Base-by-base conservation (phyloP, 2,329 filamentous ascomycete species). In the Chaetoscypha palmicola region DNA sequence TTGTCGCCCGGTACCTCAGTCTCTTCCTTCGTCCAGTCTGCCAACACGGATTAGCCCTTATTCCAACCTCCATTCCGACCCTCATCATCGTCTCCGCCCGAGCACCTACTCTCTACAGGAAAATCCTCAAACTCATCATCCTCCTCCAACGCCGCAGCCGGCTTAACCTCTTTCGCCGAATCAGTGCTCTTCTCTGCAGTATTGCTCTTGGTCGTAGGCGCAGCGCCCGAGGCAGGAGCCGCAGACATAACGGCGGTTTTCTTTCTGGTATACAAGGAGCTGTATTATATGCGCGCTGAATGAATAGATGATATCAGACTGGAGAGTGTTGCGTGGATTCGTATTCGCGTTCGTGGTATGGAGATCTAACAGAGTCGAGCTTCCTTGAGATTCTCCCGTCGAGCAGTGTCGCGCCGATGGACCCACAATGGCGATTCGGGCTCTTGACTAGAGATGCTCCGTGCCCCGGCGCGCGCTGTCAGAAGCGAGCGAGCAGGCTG, bases 61-160 rank as follows among this genome's bases (percentile, higher is more conserved):
- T 14, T 19, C 31, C 10, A 12, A 11, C 31, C 17, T 24, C 19
- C 40, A 40, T n/a, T 19, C 19, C 20, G 41, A 34, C 48, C 39
- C 28, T 35, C 32, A 17, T 14, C 22, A 24, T 17, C 14, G n/a
- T 24, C 17, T 24, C 19, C 40, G 37, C 11, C 19, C 19, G 16
- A 43, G 19, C 32, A 61, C 71, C 32, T 68, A 95, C 92, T 89
- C 69, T 98, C 91, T 45, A 94, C 86, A 20, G 92, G 92, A 62
- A 98, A 98, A 66, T 98, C 92, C 65, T 98, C 92, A 61, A 98
- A 98, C 71, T 98, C 92, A 66, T 98, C 92, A 62, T 98, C 92
- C 66, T 98, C 92, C 66, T 95, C 92, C 21, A 97, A 76, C 46
- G 85, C 77, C 66, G 71, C 60, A 68, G 71, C 63, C 66, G 61